Evolutionary conservation across 805 yeast genomes (phyloP).

Genomic region (Huiozyma naganishii): DNA sequence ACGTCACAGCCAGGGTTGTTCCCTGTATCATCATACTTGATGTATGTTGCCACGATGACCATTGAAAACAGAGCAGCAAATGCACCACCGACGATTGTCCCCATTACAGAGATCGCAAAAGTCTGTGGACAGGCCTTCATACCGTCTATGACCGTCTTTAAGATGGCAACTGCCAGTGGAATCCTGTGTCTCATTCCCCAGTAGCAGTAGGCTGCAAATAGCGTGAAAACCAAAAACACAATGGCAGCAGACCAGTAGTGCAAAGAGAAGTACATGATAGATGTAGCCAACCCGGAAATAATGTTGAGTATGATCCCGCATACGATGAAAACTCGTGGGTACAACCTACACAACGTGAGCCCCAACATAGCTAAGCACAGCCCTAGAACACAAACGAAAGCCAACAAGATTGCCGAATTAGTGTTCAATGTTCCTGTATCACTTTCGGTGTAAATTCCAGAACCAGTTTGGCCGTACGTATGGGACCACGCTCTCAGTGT

Average conservation of each 20-base stretch:
- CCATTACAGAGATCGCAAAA: conserved; percentile 47
- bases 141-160: conserved; percentile 66
- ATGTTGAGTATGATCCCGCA: conserved; percentile 60
- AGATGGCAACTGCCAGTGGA: conserved; percentile 61
- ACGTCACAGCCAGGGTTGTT: conserved; percentile 41
- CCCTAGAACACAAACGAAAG: conserved; percentile 51
- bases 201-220: conserved; percentile 56
- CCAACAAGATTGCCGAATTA: conserved; percentile 60
- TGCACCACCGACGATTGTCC: conserved; percentile 47
- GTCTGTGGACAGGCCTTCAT: conserved; percentile 66
- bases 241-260: conserved; percentile 73
- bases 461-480: conserved; percentile 46
- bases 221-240: conserved; percentile 56
- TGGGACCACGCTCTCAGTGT: conserved; percentile 53
- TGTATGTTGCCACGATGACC: conserved; percentile 65
- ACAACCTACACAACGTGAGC: conserved; percentile 48
- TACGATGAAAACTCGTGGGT: conserved; percentile 57
- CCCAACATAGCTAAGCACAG: conserved; percentile 47
- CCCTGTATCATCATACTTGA: conserved; percentile 55
- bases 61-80: conserved; percentile 57
- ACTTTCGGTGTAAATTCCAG: conserved; percentile 45
- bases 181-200: conserved; percentile 63
- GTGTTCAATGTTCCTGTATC: conserved; percentile 60
- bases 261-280: conserved; percentile 59
- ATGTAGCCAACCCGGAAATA: conserved; percentile 60